Percentiles rank a stretch among this genome's conserved stretches.
Conservation (phyloP, 73 alveolate species). For the Blepharisma japonicum region DNA sequence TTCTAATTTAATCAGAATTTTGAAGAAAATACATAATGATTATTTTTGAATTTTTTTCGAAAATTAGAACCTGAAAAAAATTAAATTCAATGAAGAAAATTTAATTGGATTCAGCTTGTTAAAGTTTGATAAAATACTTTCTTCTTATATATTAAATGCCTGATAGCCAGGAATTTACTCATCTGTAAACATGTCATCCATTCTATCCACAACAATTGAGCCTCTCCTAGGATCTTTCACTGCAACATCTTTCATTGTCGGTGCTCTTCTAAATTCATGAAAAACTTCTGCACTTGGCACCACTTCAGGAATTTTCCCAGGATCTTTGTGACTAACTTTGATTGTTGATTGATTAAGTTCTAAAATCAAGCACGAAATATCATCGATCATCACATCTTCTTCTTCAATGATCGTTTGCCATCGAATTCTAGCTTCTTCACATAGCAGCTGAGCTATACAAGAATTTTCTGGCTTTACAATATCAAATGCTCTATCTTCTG, state of each 20-base stretch:
- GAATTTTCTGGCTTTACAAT: background rate
- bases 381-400: constrained; percentile 26
- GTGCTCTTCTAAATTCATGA: background rate
- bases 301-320: background rate
- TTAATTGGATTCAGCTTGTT: too few species aligned
- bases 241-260: background rate
- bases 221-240: constrained; percentile 1
- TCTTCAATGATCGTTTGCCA: constrained; percentile 10
- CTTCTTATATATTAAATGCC: too few species aligned
- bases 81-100: too few species aligned
- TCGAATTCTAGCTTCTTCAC: constrained; percentile 29
- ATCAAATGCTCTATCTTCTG: background rate
- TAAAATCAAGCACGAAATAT: background rate
- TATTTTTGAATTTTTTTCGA: too few species aligned
- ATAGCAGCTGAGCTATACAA: constrained; percentile 10
- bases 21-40: too few species aligned
- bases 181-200: background rate
- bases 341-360: background rate
- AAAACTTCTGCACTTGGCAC: background rate
- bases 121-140: too few species aligned
- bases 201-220: background rate
- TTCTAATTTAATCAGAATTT: too few species aligned
- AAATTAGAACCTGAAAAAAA: too few species aligned
- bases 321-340: background rate
- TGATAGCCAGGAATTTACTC: too few species aligned